Evolutionary conservation across 805 yeast species (phyloP).

Genomic region (Saturnispora serradocipensis): DNA sequence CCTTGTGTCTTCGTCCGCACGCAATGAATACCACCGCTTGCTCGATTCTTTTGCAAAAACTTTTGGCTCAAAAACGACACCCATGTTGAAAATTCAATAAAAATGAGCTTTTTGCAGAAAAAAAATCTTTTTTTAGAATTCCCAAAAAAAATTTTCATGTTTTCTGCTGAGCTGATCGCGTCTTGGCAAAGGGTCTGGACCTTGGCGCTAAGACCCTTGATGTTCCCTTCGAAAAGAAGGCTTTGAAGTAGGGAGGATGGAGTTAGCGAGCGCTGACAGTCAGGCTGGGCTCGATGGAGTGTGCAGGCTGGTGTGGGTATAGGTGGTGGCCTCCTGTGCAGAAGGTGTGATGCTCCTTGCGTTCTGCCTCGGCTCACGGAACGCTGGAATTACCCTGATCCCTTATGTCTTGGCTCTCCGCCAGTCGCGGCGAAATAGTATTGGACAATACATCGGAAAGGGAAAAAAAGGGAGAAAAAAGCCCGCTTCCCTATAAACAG

Average conservation of each 20-base stretch:
- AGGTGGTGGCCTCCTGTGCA: too few relatives aligned
- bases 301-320: background rate
- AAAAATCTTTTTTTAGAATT: background rate
- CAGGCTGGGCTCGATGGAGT: background rate
- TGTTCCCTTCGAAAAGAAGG: background rate
- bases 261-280: background rate
- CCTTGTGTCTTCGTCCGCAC: background rate
- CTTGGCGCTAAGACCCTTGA: slow-evolving; percentile 4
- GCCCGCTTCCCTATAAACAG: background rate
- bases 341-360: too few relatives aligned
- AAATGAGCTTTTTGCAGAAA: background rate
- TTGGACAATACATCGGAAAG: background rate
- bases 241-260: background rate
- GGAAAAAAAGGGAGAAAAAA: background rate
- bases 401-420: background rate
- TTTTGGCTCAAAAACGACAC: background rate
- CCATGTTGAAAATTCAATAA: background rate
- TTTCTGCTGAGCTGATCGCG: background rate
- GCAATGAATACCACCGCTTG: background rate
- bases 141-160: too few relatives aligned
- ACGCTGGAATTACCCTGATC: background rate
- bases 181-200: slow-evolving; percentile 7
- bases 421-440: background rate
- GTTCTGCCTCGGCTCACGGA: background rate
- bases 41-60: too few relatives aligned